Evolutionary conservation across 805 yeast species (phyloP).

Genomic region (Komagataella ulmi): DNA sequence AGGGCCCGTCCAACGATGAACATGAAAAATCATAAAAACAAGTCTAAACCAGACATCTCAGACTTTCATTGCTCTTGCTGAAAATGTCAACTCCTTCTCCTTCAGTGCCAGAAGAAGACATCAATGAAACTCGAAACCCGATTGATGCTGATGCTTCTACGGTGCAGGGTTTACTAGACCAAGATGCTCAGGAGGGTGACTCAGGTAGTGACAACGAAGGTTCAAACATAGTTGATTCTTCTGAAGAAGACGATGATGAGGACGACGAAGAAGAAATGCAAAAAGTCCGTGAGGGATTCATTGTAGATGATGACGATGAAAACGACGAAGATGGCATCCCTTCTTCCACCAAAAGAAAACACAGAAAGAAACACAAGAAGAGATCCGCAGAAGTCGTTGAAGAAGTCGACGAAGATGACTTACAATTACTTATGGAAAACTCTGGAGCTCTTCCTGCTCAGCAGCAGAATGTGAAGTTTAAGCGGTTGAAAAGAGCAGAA

Average conservation of each 20-base stretch:
- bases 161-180: conserved; percentile 6
- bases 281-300: conserved; percentile 79
- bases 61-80: neutral
- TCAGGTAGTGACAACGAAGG: conserved; percentile 27
- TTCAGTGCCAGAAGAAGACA: neutral
- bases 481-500: conserved; percentile 72
- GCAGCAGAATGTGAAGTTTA: conserved; percentile 37
- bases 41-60: neutral
- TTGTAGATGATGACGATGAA: conserved; percentile 86
- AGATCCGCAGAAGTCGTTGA: conserved; percentile 20
- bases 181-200: conserved; percentile 15
- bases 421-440: conserved; percentile 83
- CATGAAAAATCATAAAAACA: neutral
- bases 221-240: conserved; percentile 40
- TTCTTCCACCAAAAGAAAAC: conserved; percentile 11
- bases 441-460: conserved; percentile 54
- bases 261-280: conserved; percentile 83
- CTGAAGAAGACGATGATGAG: conserved; percentile 79
- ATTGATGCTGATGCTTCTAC: neutral
- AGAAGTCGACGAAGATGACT: conserved; percentile 86
- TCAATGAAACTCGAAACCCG: neutral
- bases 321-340: conserved; percentile 33
- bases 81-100: neutral
- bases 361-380: conserved; percentile 27
- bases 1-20: neutral